These are phyloP conservation scores for Pleurotus citrinopileatus DNA, from an alignment of 768 basidiomycete species.

Conservation along the genomic window DNA sequence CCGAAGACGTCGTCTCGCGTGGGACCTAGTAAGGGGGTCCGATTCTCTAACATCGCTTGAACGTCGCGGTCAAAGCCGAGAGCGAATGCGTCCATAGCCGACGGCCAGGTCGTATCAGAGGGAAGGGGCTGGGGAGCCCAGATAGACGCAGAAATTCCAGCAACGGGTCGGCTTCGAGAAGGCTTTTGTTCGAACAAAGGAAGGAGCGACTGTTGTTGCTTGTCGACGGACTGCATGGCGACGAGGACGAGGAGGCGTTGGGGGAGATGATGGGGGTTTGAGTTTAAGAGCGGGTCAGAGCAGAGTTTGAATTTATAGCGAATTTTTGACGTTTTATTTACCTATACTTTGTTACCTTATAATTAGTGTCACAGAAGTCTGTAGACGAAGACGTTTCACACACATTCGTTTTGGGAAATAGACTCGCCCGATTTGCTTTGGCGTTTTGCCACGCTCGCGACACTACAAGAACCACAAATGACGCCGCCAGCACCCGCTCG, in stretches of 20 bases:
- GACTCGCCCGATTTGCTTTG: not conserved
- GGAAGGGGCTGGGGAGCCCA: conserved; percentile 83
- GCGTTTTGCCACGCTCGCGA: not conserved
- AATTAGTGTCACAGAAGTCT: conserved; percentile 9
- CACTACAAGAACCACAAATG: conserved; percentile 1
- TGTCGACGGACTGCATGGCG: conserved; percentile 31
- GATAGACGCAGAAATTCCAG: conserved; percentile 56
- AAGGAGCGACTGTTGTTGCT: conserved; percentile 30
- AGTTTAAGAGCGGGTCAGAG: conserved; percentile 32
- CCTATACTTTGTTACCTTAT: not conserved
- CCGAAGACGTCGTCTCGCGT: conserved; percentile 69
- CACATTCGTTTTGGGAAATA: conserved; percentile 7
- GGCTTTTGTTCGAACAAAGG: conserved; percentile 38
- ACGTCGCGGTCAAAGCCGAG: conserved; percentile 44
- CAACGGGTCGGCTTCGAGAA: conserved; percentile 37
- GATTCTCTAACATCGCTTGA: conserved; percentile 23
- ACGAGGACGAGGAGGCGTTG: conserved; percentile 14
- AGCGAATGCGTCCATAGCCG: conserved; percentile 59
- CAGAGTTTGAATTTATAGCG: conserved; percentile 27
- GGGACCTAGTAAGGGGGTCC: conserved; percentile 26
- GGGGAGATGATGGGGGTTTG: conserved; percentile 38
- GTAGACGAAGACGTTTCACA: conserved; percentile 5
- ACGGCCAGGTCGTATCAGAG: conserved; percentile 66
- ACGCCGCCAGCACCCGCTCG: not conserved
- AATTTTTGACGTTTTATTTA: conserved; percentile 9